phyloP scores from a whole-genome alignment of 495 filamentous ascomycete genomes.

The Hyaloscypha hepaticicola region DNA sequence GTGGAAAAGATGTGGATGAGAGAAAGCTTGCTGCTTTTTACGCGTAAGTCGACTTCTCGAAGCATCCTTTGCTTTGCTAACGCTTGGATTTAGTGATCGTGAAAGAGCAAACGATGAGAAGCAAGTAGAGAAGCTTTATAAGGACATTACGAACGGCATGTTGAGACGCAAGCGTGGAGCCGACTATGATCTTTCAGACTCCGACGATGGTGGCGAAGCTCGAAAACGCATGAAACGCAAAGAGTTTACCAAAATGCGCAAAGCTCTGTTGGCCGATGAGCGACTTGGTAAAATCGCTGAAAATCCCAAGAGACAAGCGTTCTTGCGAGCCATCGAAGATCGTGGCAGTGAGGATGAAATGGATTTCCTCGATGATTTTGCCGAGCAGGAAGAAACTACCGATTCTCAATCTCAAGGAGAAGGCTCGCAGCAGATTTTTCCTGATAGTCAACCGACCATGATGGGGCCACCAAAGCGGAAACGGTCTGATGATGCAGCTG shows the following conservation, averaged over 20 bases:
- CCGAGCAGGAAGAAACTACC: conserved; percentile 41
- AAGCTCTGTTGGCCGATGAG: conserved; percentile 84
- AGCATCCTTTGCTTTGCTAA: conserved; percentile 20
- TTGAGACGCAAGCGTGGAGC: conserved; percentile 75
- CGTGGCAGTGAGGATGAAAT: conserved; percentile 73
- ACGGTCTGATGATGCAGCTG: conserved; percentile 47
- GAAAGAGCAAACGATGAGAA: conserved; percentile 74
- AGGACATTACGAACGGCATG: conserved; percentile 83
- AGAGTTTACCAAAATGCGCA: conserved; percentile 90
- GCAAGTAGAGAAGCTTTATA: conserved; percentile 83
- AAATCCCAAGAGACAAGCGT: conserved; percentile 86
- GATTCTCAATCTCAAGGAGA: conserved; percentile 46
- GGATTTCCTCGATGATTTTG: conserved; percentile 65
- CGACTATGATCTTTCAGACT: conserved; percentile 80
- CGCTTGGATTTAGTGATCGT: conserved; percentile 49
- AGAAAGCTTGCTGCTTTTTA: conserved; percentile 79
- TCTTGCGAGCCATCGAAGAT: conserved; percentile 88
- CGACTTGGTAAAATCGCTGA: conserved; percentile 86
- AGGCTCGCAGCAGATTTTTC: conserved; percentile 37
- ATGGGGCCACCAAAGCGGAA: conserved; percentile 50
- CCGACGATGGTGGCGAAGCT: conserved; percentile 78
- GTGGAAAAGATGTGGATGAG: conserved; percentile 69
- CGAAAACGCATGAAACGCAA: conserved; percentile 76
- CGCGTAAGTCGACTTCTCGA: conserved; percentile 63
- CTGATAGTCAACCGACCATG: conserved; percentile 45